Conservation (phyloP, 345 rosid genomes). For the Citrus reticulata region DNA sequence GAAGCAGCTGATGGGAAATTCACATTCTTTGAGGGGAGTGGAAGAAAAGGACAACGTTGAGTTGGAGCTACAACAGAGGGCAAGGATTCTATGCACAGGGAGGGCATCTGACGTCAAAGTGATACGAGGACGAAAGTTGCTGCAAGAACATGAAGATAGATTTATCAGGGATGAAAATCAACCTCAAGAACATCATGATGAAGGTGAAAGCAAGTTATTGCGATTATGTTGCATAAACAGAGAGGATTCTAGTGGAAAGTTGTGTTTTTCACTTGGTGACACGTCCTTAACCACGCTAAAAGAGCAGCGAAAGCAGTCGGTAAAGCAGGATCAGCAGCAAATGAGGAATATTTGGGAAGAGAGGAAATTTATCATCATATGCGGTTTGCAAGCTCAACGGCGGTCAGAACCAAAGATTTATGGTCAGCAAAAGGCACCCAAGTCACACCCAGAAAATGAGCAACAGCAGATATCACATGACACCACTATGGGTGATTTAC, state of each 20-base stretch:
- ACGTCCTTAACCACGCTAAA: background rate
- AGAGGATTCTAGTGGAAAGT: background rate
- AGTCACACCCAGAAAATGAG: background rate
- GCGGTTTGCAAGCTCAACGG: conserved; percentile 7
- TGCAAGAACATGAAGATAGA: background rate
- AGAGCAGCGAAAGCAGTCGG: background rate
- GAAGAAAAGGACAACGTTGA: background rate
- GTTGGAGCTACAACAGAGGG: background rate
- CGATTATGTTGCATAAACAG: background rate
- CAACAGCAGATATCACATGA: background rate
- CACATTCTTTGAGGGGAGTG: background rate
- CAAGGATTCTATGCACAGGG: background rate
- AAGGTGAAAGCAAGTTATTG: background rate
- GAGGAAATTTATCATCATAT: conserved; percentile 3
- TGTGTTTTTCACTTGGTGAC: background rate
- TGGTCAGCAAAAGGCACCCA: background rate
- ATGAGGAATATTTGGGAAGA: background rate
- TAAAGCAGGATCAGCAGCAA: background rate
- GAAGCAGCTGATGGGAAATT: background rate
- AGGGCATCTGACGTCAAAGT: background rate
- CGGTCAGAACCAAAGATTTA: background rate
- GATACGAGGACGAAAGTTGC: background rate
- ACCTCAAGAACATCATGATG: background rate
- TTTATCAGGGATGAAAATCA: background rate
- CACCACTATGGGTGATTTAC: background rate